These are phyloP conservation scores for Paraphoma chrysanthemicola DNA, from an alignment of 2,329 filamentous ascomycete genomes.

Conservation along the genomic window DNA sequence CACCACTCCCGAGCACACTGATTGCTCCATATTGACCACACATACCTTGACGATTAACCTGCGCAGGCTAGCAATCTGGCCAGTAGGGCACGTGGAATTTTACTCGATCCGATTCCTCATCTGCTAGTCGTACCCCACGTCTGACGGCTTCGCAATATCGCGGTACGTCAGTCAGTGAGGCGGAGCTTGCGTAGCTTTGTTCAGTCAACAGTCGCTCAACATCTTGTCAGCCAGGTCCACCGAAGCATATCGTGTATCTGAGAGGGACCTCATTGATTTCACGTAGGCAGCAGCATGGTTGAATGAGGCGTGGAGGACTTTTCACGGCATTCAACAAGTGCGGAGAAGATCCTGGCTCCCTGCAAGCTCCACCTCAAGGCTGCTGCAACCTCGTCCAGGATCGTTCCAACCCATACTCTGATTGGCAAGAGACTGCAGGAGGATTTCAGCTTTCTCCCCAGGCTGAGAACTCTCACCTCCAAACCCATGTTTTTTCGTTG, in stretches of 20 bases:
- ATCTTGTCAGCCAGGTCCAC: neutral
- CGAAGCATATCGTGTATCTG: neutral
- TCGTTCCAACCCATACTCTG: too few relatives aligned
- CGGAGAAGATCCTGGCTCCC: neutral
- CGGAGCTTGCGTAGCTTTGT: neutral
- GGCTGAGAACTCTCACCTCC: too few relatives aligned
- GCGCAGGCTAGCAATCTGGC: constrained; percentile 11
- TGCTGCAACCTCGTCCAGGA: too few relatives aligned
- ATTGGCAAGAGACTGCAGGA: too few relatives aligned
- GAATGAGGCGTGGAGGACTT: neutral
- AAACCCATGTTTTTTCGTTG: too few relatives aligned
- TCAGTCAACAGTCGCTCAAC: neutral
- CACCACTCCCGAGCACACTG: constrained; percentile 17
- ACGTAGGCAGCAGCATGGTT: neutral
- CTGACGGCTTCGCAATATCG: constrained; percentile 1
- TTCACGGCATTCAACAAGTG: neutral
- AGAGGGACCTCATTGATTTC: neutral
- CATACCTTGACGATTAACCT: constrained; percentile 25
- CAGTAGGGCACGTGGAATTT: constrained; percentile 11
- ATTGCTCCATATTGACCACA: constrained; percentile 31
- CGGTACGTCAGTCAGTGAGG: constrained; percentile 11
- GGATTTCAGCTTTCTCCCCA: too few relatives aligned
- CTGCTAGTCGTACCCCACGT: constrained; percentile 12
- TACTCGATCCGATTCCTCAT: constrained; percentile 27
- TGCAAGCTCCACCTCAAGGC: neutral